These are phyloP conservation scores for Psidium guajava DNA, from an alignment of 345 rosid species.

Conservation along the genomic window DNA sequence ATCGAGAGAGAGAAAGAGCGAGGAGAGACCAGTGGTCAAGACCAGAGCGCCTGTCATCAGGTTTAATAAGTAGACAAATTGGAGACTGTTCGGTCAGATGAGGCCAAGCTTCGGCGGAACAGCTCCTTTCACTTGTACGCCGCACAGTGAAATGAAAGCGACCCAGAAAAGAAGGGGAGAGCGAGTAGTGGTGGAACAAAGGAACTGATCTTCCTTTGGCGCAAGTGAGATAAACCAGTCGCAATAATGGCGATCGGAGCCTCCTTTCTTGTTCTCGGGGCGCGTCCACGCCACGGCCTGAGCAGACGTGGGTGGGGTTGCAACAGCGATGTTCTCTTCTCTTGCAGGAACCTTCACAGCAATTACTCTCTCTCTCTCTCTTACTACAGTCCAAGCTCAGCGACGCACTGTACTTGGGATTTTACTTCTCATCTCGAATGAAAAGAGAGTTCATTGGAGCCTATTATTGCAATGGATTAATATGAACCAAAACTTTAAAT, in stretches of 20 bases:
- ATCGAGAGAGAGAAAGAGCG: conserved; percentile 25
- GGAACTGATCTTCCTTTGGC: not conserved
- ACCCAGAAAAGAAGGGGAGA: not conserved
- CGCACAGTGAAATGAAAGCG: not conserved
- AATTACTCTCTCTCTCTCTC: not conserved
- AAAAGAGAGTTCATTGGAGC: not conserved
- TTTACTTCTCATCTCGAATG: not conserved
- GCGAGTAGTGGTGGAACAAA: not conserved
- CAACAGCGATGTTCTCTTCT: not conserved
- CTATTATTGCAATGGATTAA: not conserved
- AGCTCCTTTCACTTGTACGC: not conserved
- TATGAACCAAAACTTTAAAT: no score
- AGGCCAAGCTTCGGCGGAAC: conserved; percentile 28
- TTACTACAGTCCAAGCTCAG: not conserved
- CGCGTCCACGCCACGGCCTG: not conserved
- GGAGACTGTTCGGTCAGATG: conserved; percentile 11
- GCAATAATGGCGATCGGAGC: not conserved
- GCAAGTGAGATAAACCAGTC: not conserved
- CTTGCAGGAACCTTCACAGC: conserved; percentile 37
- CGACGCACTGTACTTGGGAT: not conserved
- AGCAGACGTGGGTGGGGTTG: not conserved
- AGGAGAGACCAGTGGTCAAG: conserved; percentile 14
- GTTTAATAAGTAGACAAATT: not conserved
- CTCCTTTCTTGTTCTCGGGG: not conserved
- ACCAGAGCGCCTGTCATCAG: not conserved